Conservation (phyloP, 305 asterid species). For the Fraxinus ornus region DNA sequence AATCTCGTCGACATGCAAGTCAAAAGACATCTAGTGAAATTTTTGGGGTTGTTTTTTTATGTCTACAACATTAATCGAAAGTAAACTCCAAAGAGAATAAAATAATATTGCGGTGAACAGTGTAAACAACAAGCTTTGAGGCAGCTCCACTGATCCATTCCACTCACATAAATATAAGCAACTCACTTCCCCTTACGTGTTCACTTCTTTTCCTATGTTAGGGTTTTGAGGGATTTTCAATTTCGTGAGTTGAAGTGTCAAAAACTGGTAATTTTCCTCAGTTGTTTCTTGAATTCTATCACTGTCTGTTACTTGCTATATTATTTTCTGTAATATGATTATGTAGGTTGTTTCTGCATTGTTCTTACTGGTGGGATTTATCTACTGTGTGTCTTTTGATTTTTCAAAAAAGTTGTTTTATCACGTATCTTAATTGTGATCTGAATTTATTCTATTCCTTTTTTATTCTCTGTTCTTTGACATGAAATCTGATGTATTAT, state of each 20-base stretch:
- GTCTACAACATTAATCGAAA: background rate
- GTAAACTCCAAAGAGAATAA: background rate
- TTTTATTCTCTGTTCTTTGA: background rate
- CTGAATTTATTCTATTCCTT: conserved; percentile 31
- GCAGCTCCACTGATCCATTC: conserved; percentile 24
- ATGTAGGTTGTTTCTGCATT: conserved; percentile 2
- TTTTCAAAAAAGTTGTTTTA: conserved; percentile 4
- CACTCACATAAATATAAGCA: conserved; percentile 22
- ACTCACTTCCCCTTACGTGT: background rate
- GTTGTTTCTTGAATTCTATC: conserved; percentile 18
- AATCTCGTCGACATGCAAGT: background rate
- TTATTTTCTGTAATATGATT: conserved; percentile 6
- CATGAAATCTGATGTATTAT: conserved; percentile 17
- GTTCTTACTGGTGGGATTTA: conserved; percentile 14
- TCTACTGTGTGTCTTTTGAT: conserved; percentile 8
- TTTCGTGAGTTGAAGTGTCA: conserved; percentile 27
- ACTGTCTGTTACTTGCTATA: conserved; percentile 11
- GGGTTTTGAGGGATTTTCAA: background rate
- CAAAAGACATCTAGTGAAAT: background rate
- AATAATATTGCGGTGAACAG: conserved; percentile 19
- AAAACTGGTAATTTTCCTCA: conserved; percentile 29
- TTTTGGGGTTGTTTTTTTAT: background rate
- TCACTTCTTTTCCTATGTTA: background rate
- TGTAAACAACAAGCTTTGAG: conserved; percentile 30
- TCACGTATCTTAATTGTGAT: conserved; percentile 25